phyloP scores from a whole-genome alignment of 2,329 filamentous ascomycete species.

The Aspergillus thermomutatus region DNA sequence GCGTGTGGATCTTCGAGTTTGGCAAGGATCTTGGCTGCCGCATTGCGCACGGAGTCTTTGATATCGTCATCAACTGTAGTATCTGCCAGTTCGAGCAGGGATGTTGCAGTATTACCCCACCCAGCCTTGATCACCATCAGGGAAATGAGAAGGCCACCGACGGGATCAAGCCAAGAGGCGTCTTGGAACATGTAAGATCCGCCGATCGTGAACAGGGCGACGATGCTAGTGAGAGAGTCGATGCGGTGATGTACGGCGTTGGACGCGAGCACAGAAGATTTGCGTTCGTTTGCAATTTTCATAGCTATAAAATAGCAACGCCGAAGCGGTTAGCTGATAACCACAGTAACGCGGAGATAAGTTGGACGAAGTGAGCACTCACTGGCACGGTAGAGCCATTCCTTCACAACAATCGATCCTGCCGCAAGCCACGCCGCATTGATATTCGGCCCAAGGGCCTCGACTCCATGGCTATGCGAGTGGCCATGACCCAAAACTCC shows the following conservation, averaged over 20 bases:
- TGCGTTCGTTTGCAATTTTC: constrained; percentile 90
- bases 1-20: constrained; percentile 53
- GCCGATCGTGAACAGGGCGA: constrained; percentile 83
- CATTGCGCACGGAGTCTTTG: constrained; percentile 66
- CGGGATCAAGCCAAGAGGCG: constrained; percentile 89
- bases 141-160: constrained; percentile 89
- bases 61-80: constrained; percentile 83
- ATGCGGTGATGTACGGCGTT: constrained; percentile 96
- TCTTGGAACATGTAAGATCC: constrained; percentile 83
- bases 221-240: constrained; percentile 91
- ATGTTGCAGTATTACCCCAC: constrained; percentile 75
- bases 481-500: constrained; percentile 53
- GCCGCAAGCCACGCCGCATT: constrained; percentile 93
- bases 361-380: constrained; percentile 44
- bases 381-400: constrained; percentile 97
- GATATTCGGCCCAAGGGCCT: constrained; percentile 69
- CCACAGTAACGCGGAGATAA: no score
- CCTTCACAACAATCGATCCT: constrained; percentile 87
- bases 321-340: background rate
- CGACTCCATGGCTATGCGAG: constrained; percentile 51
- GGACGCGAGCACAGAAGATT: constrained; percentile 91
- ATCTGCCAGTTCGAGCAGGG: constrained; percentile 87
- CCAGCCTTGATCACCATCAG: constrained; percentile 90
- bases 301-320: constrained; percentile 59
- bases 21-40: constrained; percentile 59